Conservation (phyloP, 371 early-diverging fungal genomes). For the Nematocida homosporus region DNA sequence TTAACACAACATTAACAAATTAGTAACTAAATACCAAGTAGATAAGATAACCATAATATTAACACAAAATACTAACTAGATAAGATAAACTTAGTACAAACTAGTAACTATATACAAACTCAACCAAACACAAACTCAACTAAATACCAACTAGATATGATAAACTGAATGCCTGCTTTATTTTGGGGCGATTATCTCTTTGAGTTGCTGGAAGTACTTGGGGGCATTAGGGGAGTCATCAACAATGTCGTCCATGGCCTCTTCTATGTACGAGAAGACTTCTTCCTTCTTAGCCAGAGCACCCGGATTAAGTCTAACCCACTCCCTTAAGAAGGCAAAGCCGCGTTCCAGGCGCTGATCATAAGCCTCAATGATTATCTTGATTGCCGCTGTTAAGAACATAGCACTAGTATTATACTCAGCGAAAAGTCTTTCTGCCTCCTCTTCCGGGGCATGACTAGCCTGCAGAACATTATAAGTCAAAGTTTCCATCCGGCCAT, state of each 20-base stretch:
- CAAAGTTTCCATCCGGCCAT: constrained; percentile 14
- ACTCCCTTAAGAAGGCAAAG: constrained; percentile 19
- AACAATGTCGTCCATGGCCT: constrained; percentile 29
- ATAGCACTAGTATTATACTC: constrained; percentile 2
- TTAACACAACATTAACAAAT: too few relatives aligned
- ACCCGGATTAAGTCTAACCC: neutral
- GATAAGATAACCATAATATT: too few relatives aligned
- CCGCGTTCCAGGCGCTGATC: constrained; percentile 13
- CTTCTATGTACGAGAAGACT: constrained; percentile 36
- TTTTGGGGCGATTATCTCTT: constrained; percentile 13
- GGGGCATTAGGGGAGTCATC: constrained; percentile 50
- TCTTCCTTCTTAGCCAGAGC: constrained; percentile 24
- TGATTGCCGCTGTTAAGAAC: constrained; percentile 28
- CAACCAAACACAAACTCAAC: too few relatives aligned
- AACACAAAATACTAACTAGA: too few relatives aligned
- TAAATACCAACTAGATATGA: too few relatives aligned
- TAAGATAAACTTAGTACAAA: too few relatives aligned
- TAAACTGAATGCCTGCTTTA: constrained; percentile 33
- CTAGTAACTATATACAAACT: too few relatives aligned
- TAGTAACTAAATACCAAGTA: too few relatives aligned
- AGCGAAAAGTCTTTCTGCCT: neutral
- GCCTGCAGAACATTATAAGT: neutral
- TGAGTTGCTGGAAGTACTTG: constrained; percentile 21
- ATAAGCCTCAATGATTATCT: constrained; percentile 43
- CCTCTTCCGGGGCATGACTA: neutral